A percentile compares a stretch with the other conserved stretches of the same genome.
These are phyloP conservation scores for Penicillium macrosclerotiorum DNA, from an alignment of 495 filamentous ascomycete species.

Conservation along the genomic window DNA sequence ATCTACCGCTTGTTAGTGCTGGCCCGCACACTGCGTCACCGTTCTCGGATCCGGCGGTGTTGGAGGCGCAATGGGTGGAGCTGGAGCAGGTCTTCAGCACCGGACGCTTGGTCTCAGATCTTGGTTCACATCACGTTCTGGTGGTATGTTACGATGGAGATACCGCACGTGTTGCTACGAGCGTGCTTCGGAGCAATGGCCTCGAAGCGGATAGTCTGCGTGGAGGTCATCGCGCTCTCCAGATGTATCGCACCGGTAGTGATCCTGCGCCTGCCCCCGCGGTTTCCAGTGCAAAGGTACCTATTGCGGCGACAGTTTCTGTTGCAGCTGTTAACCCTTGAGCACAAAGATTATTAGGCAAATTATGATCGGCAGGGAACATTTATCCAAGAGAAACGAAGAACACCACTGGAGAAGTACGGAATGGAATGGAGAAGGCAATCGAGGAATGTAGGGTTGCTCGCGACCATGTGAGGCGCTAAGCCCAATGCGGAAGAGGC, in stretches of 20 bases:
- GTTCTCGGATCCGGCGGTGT: conserved; percentile 42
- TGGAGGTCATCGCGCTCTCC: conserved; percentile 40
- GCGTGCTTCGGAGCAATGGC: conserved; percentile 49
- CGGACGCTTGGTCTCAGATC: conserved; percentile 19
- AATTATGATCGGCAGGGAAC: too few relatives aligned
- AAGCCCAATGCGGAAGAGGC: conserved; percentile 14
- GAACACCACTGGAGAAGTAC: too few relatives aligned
- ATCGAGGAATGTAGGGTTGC: conserved; percentile 23
- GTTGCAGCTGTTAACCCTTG: conserved; percentile 21
- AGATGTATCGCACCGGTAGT: conserved; percentile 28
- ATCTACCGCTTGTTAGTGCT: conserved; percentile 37
- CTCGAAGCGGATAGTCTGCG: conserved; percentile 49
- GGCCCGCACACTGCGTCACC: conserved; percentile 37
- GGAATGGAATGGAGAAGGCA: not conserved
- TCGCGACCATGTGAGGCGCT: conserved; percentile 13
- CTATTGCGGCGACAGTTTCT: conserved; percentile 17
- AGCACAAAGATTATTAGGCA: conserved; percentile 3
- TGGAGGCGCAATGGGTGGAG: conserved; percentile 46
- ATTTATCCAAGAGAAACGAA: too few relatives aligned
- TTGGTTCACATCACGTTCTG: conserved; percentile 37
- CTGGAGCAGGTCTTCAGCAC: conserved; percentile 39
- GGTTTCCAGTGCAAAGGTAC: conserved; percentile 11
- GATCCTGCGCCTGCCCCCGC: conserved; percentile 3
- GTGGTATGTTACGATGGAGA: conserved; percentile 55
- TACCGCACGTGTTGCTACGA: conserved; percentile 51